phyloP scores from a whole-genome alignment of 805 yeast genomes.

The Candida berthetii region DNA sequence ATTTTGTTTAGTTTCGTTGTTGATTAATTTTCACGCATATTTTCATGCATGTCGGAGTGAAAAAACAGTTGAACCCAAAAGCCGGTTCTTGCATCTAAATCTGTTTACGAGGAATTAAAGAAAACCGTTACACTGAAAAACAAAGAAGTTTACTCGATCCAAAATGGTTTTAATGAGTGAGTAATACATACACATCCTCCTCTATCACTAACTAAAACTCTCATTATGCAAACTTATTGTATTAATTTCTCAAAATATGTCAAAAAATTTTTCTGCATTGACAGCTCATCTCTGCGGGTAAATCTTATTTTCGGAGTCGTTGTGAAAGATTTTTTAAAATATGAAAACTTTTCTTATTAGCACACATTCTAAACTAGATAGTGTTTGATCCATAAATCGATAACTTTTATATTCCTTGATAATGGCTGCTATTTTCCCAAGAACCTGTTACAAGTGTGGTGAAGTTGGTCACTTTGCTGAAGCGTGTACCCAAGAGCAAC shows the following conservation, averaged over 20 bases:
- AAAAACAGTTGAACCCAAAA: no score
- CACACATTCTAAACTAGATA: background rate
- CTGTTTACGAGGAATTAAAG: no score
- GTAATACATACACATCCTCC: no score
- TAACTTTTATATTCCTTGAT: background rate
- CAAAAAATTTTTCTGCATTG: conserved; percentile 1
- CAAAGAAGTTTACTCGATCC: no score
- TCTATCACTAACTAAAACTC: no score
- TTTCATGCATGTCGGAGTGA: no score
- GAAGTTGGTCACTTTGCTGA: conserved; percentile 89
- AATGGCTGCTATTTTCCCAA: conserved; percentile 40
- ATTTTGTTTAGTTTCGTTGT: no score
- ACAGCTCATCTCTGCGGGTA: conserved; percentile 6
- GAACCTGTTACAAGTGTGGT: conserved; percentile 90
- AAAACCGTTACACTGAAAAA: no score
- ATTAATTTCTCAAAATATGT: background rate
- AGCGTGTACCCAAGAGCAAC: conserved; percentile 76
- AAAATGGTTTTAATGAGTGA: no score
- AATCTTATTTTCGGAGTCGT: background rate
- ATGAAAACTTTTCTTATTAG: background rate
- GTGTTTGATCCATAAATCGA: background rate
- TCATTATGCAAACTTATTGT: no score
- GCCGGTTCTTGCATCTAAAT: no score
- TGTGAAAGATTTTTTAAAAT: background rate
- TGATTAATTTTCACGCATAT: no score